Evolutionary conservation across 169 alveolate species (phyloP), one percentile per base, ranked within the genome.

Genomic region (Ophryocystis elektroscirrha): DNA sequence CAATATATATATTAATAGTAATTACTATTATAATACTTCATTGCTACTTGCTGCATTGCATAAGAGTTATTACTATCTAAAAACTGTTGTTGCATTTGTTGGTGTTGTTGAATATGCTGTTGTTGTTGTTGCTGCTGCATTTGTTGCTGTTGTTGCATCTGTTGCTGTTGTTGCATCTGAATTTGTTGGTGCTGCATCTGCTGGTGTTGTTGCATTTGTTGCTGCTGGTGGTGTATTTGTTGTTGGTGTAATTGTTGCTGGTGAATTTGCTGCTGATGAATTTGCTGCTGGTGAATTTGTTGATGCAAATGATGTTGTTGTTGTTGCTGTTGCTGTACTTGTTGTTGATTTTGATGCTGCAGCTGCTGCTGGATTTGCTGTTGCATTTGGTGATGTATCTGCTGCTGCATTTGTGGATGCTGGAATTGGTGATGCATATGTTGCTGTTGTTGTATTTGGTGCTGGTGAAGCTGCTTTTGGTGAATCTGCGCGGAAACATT

Each of bases 141-240:
- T n/a, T 32, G n/a, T n/a, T 20, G 63, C 62, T 47, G 24, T 25
- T 48, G 20, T 2, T 20, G 3, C 39, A 12, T 12, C n/a, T 32
- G 39, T n/a, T 32, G 39, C 39, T 32, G 39, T n/a, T 32, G 39
- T n/a, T 32, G 39, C 39, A 32, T 32, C 39, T 32, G 39, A 12
- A 12, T 12, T n/a, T 32, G 39, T n/a, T 32, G 62, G 29, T 54
- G 39, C 39, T 32, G 39, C 39, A 32, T 32, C 39, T 32, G 39
- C 12, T 32, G 39, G n/a, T 32, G 39, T 12, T 32, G 39, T 12
- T 32, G 39, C 39, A 32, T 32, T 12, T 32, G 39, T 32, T 32
- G 39, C 39, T 32, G 39, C 39, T 32, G 39, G 18, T 32, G 39
- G 18, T 32, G 39, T n/a, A 12, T 12, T n/a, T 12, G 12, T n/a